Evolutionary conservation across 1,139 yeast species (phyloP), one percentile per base, ranked within the genome.

Genomic region (Nakaseomyces uthaithaninus): DNA sequence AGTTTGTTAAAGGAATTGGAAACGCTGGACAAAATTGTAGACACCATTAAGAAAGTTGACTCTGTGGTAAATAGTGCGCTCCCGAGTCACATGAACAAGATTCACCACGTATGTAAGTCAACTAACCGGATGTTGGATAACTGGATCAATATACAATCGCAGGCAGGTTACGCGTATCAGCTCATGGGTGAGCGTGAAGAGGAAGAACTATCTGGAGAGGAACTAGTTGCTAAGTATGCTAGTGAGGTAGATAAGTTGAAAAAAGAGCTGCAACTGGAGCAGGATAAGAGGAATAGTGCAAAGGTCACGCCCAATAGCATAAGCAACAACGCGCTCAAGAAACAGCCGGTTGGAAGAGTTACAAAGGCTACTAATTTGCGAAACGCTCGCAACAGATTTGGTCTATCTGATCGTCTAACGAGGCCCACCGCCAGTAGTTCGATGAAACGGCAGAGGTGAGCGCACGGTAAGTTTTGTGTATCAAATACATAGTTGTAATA

Each of bases 111-210:
- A 15, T 57, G 63, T 43, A 43, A 47, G 31, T 50, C 58, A 2
- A 55, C 60, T 7, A 57, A 57, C 40, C 39, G 45, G 16, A 50
- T 57, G 26, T 43, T 59, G 20, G 62, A 59, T 41, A 48, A 55
- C 7, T 59, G 61, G 59, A 52, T 57, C 22, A 45, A 47, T 33
- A 57, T 59, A 26, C 62, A 57, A 38, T 55, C 61, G 7, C 60
- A 57, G 37, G 62, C 62, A 7, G 57, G 59, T 12, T 53, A 57
- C 30, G 46, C 56, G 11, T 46, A 57, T 33, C 45, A 51, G 12
- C 36, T 59, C 16, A 57, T 57, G 62, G 46, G 44, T 19, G 49
- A 53, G 24, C 42, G 47, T 10, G 38, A 40, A 9, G 54, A 53
- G 30, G 33, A 54, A 18, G 42, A 46, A 26, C 45, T 47, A 28